Percentiles rank a stretch among this genome's conserved stretches.
These are phyloP conservation scores for Eucalyptus sp. DNA, from an alignment of 345 rosid species.

Conservation along the genomic window DNA sequence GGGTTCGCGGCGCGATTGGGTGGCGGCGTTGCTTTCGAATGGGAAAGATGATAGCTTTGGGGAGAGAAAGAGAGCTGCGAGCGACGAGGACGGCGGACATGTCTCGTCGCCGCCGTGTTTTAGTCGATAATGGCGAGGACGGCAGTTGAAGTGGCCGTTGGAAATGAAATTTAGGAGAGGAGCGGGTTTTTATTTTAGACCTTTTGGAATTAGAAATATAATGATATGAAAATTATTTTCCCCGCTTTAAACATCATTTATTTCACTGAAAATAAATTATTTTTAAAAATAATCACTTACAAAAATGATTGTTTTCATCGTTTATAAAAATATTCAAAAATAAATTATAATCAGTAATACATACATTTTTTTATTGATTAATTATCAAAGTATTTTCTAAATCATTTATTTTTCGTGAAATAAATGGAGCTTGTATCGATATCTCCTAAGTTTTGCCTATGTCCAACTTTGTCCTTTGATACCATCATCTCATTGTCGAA, in stretches of 20 bases:
- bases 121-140: background rate
- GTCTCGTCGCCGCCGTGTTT: background rate
- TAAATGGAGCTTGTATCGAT: fast-evolving
- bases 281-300: too few relatives aligned
- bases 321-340: background rate
- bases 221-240: background rate
- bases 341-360: background rate
- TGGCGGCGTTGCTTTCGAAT: background rate
- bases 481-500: background rate
- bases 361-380: background rate
- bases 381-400: background rate
- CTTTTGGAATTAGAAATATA: background rate
- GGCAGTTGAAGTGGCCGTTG: background rate
- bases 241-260: background rate
- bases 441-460: background rate
- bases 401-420: background rate
- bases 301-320: background rate
- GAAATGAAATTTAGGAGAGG: background rate
- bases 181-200: background rate
- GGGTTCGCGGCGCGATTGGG: background rate
- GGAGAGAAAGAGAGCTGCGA: background rate
- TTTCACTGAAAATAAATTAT: too few relatives aligned
- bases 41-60: background rate
- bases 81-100: background rate
- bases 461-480: background rate